Evolutionary conservation across 108 stramenopile species (phyloP).

Genomic region (Discostella stelligeroides): DNA sequence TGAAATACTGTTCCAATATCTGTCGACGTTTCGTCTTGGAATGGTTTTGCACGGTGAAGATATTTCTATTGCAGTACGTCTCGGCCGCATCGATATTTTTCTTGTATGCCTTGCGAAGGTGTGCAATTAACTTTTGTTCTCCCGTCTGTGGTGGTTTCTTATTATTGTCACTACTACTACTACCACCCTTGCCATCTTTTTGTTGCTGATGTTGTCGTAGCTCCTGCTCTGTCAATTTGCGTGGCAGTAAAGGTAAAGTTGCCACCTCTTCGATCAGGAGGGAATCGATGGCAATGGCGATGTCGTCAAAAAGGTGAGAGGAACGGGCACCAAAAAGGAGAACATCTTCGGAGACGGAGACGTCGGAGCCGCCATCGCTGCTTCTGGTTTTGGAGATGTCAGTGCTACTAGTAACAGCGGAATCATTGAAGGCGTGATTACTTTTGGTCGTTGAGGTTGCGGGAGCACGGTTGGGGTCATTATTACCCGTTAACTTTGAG

Average conservation of each 20-base stretch:
- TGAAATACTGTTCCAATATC: conserved; percentile 43
- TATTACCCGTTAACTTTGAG: background rate
- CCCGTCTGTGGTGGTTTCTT: conserved; percentile 22
- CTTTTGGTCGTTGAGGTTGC: background rate
- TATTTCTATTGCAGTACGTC: conserved; percentile 51
- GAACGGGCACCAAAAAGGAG: conserved; percentile 56
- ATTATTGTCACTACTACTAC: background rate
- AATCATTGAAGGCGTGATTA: background rate
- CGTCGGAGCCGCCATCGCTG: background rate
- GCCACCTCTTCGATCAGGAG: conserved; percentile 49
- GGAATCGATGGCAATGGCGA: conserved; percentile 47
- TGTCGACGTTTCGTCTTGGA: conserved; percentile 53
- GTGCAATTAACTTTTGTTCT: conserved; percentile 39
- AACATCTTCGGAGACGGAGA: conserved; percentile 35
- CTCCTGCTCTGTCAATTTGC: conserved; percentile 11
- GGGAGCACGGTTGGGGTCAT: background rate
- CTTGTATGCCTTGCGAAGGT: conserved; percentile 49
- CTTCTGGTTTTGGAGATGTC: background rate
- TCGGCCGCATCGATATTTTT: conserved; percentile 65
- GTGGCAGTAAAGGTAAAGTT: conserved; percentile 54
- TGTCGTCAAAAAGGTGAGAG: conserved; percentile 46
- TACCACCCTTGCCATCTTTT: background rate
- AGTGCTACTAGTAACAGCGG: background rate
- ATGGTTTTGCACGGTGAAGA: conserved; percentile 57
- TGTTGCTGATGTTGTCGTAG: conserved; percentile 1